Conservation (phyloP, 2,329 filamentous ascomycete species). For the Aureobasidium sp. region DNA sequence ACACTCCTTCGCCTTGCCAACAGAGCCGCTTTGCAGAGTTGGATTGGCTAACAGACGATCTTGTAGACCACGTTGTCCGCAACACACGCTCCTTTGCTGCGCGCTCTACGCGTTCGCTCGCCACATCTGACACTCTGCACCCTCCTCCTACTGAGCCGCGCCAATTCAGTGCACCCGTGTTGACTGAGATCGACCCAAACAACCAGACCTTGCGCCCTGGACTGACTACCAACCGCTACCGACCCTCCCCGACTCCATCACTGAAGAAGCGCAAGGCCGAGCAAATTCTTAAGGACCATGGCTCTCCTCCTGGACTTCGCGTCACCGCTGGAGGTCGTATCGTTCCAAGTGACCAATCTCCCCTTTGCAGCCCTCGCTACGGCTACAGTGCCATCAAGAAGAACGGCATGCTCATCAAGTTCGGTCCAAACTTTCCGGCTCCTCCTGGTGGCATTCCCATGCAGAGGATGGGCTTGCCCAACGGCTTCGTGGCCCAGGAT, state of each 20-base stretch:
- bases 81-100: conserved; percentile 28
- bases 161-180: conserved; percentile 16
- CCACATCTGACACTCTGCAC: conserved; percentile 21
- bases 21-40: background rate
- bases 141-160: conserved; percentile 16
- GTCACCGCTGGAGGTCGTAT: conserved; percentile 45
- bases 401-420: conserved; percentile 29
- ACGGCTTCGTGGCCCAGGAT: conserved; percentile 30
- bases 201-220: conserved; percentile 20
- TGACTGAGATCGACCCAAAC: conserved; percentile 26
- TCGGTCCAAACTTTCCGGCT: conserved; percentile 26
- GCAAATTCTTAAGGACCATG: conserved; percentile 42
- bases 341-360: conserved; percentile 38
- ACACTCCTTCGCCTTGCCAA: conserved; percentile 14
- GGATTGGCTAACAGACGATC: conserved; percentile 13
- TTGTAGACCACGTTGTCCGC: conserved; percentile 29
- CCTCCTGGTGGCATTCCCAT: conserved; percentile 20
- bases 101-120: conserved; percentile 26
- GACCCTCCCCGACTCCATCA: conserved; percentile 40
- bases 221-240: conserved; percentile 15
- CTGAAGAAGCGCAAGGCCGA: conserved; percentile 42
- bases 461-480: conserved; percentile 17
- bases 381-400: conserved; percentile 29
- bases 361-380: conserved; percentile 29
- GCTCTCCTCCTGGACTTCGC: conserved; percentile 41